A percentile compares a stretch with the other conserved stretches of the same genome.
Conservation (phyloP, 768 basidiomycete species). For the Kwoniella botswanensis region DNA sequence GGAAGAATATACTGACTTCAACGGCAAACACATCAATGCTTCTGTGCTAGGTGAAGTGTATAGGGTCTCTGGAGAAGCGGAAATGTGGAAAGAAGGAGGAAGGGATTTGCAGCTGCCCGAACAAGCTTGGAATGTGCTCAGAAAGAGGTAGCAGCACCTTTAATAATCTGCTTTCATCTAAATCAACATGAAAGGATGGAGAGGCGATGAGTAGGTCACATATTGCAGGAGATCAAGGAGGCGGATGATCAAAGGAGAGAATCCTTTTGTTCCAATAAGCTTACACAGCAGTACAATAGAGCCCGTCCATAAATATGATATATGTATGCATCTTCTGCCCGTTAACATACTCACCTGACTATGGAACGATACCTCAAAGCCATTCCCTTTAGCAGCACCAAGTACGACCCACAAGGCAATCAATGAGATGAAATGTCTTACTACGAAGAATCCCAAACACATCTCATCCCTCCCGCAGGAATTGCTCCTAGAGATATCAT, state of each 20-base stretch:
- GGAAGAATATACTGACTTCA: conserved; percentile 29
- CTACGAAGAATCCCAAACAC: background rate
- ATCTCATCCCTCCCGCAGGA: conserved; percentile 10
- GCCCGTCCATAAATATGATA: no score
- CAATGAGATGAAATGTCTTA: background rate
- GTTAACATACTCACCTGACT: no score
- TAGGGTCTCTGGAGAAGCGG: background rate
- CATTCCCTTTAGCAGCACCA: no score
- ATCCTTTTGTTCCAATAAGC: no score
- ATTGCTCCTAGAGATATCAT: conserved; percentile 22
- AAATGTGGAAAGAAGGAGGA: background rate
- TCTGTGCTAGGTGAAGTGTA: background rate
- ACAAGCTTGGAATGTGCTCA: background rate
- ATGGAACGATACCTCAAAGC: no score
- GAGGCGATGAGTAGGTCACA: background rate
- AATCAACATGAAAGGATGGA: background rate
- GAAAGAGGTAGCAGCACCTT: background rate
- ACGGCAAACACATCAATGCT: conserved; percentile 6
- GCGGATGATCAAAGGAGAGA: no score
- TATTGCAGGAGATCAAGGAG: no score
- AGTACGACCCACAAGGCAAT: background rate
- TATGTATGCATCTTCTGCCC: no score
- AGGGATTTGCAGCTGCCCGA: background rate
- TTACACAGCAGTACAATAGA: no score
- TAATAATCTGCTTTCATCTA: background rate